Evolutionary conservation across 257 asterid genomes (phyloP).

Genomic region (Avicennia marina): DNA sequence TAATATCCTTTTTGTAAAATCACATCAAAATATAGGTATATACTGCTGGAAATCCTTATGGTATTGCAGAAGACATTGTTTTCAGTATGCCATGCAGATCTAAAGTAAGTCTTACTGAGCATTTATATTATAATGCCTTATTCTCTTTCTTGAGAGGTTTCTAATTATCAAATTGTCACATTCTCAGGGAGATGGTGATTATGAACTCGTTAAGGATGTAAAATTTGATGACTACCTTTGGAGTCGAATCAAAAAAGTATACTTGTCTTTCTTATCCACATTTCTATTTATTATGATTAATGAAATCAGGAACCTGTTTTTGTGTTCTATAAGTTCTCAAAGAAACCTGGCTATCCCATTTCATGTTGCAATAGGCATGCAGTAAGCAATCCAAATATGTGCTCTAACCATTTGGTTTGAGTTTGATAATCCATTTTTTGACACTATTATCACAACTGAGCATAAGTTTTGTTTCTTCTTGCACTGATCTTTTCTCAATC

Average conservation of each 20-base stretch:
- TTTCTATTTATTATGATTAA: not conserved
- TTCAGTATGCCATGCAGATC: constrained; percentile 99
- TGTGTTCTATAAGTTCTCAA: too few species aligned
- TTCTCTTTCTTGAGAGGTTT: too few species aligned
- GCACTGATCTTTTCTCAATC: too few species aligned
- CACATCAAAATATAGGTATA: constrained; percentile 45
- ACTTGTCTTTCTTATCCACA: not conserved
- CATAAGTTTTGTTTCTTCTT: too few species aligned
- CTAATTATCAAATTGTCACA: too few species aligned
- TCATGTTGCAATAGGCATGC: too few species aligned
- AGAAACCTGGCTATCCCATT: too few species aligned
- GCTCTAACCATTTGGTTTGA: too few species aligned
- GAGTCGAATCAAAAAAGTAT: constrained; percentile 72
- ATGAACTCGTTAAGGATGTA: constrained; percentile 85
- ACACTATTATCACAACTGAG: too few species aligned
- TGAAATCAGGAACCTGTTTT: not conserved
- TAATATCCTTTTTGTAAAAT: not conserved
- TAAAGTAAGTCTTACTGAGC: constrained; percentile 37
- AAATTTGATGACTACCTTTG: constrained; percentile 74
- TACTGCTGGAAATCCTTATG: constrained; percentile 80
- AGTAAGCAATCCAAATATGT: too few species aligned
- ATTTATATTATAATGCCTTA: not conserved
- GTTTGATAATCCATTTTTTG: too few species aligned
- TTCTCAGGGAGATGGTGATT: constrained; percentile 86
- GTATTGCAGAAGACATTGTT: constrained; percentile 80